Evolutionary conservation across 2,329 filamentous ascomycete genomes (phyloP).

Genomic region (Sporothrix pallida): DNA sequence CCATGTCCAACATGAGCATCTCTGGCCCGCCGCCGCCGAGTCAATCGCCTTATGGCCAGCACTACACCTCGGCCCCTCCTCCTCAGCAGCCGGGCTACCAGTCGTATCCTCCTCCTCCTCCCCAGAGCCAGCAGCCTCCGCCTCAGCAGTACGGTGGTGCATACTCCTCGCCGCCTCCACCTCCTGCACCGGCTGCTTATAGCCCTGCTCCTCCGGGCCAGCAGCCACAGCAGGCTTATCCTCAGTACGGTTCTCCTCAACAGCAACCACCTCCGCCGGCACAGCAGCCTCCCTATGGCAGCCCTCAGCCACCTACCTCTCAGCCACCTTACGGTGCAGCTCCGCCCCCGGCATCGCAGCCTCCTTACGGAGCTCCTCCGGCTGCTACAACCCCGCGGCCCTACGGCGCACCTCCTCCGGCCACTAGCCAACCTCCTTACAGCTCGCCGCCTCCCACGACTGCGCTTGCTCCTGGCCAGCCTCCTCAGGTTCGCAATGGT

Average conservation of each 20-base stretch:
- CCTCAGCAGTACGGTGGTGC: conserved; percentile 15
- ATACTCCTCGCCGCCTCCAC: conserved; percentile 12
- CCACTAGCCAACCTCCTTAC: conserved; percentile 8
- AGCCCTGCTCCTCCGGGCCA: conserved; percentile 25
- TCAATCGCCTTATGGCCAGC: conserved; percentile 27
- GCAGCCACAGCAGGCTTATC: conserved; percentile 14
- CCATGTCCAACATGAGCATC: conserved; percentile 36
- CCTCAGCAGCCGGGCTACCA: conserved; percentile 30
- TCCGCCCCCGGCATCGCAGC: conserved; percentile 9
- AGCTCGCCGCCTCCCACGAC: neutral
- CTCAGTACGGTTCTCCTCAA: neutral
- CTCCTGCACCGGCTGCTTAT: conserved; percentile 15
- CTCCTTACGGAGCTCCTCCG: conserved; percentile 13
- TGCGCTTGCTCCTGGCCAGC: conserved; percentile 5
- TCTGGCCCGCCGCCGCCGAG: conserved; percentile 29
- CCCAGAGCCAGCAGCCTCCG: neutral
- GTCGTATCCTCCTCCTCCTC: conserved; percentile 27
- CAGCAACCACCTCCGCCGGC: neutral
- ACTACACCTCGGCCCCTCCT: conserved; percentile 24
- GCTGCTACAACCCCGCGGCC: conserved; percentile 5
- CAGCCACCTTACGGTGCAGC: conserved; percentile 26
- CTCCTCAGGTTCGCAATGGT: neutral
- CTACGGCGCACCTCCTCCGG: neutral
- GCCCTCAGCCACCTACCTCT: conserved; percentile 5
- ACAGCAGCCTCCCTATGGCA: conserved; percentile 23